Base-by-base conservation (phyloP, 306 rosid genomes). In the Mimosa pudica region DNA sequence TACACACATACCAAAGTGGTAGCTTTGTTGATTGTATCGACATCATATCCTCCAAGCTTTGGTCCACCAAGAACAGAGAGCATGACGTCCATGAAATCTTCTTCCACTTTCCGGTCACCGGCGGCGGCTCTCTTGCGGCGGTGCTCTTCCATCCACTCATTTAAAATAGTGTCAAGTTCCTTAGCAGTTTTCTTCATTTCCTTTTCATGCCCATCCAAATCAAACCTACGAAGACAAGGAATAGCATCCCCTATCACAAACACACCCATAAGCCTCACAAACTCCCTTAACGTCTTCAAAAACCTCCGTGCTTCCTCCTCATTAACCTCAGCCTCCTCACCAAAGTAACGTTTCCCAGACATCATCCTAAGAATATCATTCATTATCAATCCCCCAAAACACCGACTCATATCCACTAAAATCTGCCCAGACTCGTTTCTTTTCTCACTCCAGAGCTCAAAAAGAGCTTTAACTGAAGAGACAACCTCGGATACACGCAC, bases 21-120 rank as follows among this genome's bases (percentile, higher is more conserved):
- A 17, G 89, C 72, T 66, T 86, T 86, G 67, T 44, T 81, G 24
- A 86, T 60, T 2, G 81, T 78, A 58, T 86, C 87, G 0, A 80
- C 62, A 71, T 86, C 85, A 61, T 74, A 81, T 8, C 71, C 80
- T 24, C 47, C 71, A 18, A 78, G 70, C 7, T 65, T 13, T 64
- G 80, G 11, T 14, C 44, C 74, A 11, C 68, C 80, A 4, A 83
- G 62, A 41, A 62, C 20, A 5, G 82, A 77, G 2, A 84, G 83
- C 88, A 84, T 76, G 10, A 84, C 85, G 58, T 77, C 88, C 83
- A 85, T 87, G 80, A 87, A 87, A 35, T 87, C 88, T n/a, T 51
- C 65, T 20, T 85, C 78, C 8, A 55, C 69, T 17, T 10, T 8
- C 10, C 18, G 38, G 45, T 63, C 80, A 0, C 51, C 16, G 42